These are phyloP conservation scores for Penicillium tannophilum DNA, from an alignment of 495 filamentous ascomycete genomes.

Conservation along the genomic window DNA sequence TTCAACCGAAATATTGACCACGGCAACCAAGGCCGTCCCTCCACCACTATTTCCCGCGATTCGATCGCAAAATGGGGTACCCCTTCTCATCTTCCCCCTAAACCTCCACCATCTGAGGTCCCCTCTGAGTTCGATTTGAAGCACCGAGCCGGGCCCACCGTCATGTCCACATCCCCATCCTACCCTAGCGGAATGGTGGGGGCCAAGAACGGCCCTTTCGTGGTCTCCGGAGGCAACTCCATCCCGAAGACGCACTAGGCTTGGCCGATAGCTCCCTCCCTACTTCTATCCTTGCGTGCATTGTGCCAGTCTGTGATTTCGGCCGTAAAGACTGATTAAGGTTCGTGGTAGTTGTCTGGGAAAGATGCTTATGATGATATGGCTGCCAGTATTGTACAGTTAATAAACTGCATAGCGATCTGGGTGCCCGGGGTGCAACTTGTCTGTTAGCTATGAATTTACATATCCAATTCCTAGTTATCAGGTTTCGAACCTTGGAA, in stretches of 20 bases:
- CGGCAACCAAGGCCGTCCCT: constrained; percentile 22
- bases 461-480: background rate
- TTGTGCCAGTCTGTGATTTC: background rate
- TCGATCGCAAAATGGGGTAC: constrained; percentile 59
- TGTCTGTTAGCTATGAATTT: constrained; percentile 4
- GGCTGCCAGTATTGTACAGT: constrained; percentile 22
- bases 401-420: constrained; percentile 17
- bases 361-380: constrained; percentile 4
- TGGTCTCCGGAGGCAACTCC: constrained; percentile 42
- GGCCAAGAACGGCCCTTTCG: constrained; percentile 42
- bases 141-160: constrained; percentile 27
- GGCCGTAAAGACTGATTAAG: constrained; percentile 3
- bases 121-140: constrained; percentile 48
- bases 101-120: constrained; percentile 56
- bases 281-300: background rate
- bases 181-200: constrained; percentile 28
- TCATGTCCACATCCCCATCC: constrained; percentile 18
- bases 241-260: constrained; percentile 30
- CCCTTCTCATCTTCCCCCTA: constrained; percentile 55
- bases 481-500: background rate
- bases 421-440: constrained; percentile 5
- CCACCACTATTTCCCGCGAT: constrained; percentile 30
- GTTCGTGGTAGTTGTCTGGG: background rate
- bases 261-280: background rate
- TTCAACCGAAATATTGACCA: constrained; percentile 23